Base-by-base conservation (phyloP, 371 early-diverging fungal species). In the Batkoa obscura region DNA sequence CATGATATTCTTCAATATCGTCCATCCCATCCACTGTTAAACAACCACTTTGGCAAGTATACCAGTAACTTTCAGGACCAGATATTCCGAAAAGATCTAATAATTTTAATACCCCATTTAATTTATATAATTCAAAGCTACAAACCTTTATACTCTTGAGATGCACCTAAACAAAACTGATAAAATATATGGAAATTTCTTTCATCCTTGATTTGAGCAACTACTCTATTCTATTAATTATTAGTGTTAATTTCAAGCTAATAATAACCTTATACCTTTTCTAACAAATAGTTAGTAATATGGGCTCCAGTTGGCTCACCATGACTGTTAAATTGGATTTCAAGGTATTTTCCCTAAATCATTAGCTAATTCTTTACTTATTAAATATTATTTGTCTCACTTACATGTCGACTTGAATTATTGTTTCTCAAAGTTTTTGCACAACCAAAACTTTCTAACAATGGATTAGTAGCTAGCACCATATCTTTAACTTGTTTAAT, bases 371-470 rank as follows among this genome's bases (percentile, higher is more conserved):
- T 55, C 46, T 43, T 41, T 36, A 3, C 3, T n/a, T 33, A 17
- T 43, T 13, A 4, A 23, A 23, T 23, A 23, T 23, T 23, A 23
- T 23, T 23, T 23, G 23, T 23, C 23, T 23, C 5, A 62, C 79
- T 62, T 74, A 87, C 94, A 68, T 97, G 98, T 30, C 99, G 84
- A 77, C 88, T 86, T 1, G 94, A 94, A 70, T 99, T 99, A 70
- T 99, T 92, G 73, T 99, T 99, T 61, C 94, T 79, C 58, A 94
- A 66, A 1, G 99, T 99, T 67, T 98, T 97, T 43, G 99, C 99
- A 72, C 98, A 98, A 50, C 99, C 99, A 76, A 99, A 99, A 55
- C 94, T 88, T 71, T 99, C 99, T 30, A 99, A 72, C 41, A 99
- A 71, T 15, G 97, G 94, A 69, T 96, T 96, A 3, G 94, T 91